Conservation (phyloP, 192 early-diverging fungal species). For the Entomortierella chlamydospora region DNA sequence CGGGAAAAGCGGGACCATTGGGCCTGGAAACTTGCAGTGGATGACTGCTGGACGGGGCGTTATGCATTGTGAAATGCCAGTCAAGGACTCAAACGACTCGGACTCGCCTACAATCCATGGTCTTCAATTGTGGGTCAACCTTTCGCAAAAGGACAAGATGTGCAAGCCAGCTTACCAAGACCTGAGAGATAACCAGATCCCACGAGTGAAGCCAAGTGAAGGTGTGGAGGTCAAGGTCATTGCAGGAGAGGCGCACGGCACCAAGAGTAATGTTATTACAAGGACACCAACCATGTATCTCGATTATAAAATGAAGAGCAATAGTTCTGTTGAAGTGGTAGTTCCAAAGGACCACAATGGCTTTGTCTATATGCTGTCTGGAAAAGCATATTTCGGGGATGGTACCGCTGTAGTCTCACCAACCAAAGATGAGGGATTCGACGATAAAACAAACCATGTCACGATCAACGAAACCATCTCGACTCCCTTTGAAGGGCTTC, state of each 20-base stretch:
- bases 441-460: constrained; percentile 30
- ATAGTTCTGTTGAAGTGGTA: constrained; percentile 63
- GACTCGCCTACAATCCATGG: constrained; percentile 53
- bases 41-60: constrained; percentile 84
- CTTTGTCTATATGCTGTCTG: constrained; percentile 73
- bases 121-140: constrained; percentile 85
- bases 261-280: constrained; percentile 76
- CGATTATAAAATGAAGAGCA: constrained; percentile 74
- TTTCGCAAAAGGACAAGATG: constrained; percentile 79
- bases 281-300: constrained; percentile 85
- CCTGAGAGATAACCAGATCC: constrained; percentile 71
- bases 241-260: constrained; percentile 83
- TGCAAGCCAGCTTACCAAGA: constrained; percentile 79
- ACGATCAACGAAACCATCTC: constrained; percentile 34
- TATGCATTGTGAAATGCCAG: constrained; percentile 81
- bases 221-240: constrained; percentile 83
- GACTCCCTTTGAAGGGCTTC: constrained; percentile 51
- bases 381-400: constrained; percentile 64
- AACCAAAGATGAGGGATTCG: constrained; percentile 27
- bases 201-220: constrained; percentile 63
- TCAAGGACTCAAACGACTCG: constrained; percentile 32
- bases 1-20: constrained; percentile 76
- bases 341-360: constrained; percentile 68
- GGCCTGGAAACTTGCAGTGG: constrained; percentile 80
- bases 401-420: constrained; percentile 51